phyloP scores from a whole-genome alignment of 2,329 filamentous ascomycete species.

The Ceratocystis destructans region DNA sequence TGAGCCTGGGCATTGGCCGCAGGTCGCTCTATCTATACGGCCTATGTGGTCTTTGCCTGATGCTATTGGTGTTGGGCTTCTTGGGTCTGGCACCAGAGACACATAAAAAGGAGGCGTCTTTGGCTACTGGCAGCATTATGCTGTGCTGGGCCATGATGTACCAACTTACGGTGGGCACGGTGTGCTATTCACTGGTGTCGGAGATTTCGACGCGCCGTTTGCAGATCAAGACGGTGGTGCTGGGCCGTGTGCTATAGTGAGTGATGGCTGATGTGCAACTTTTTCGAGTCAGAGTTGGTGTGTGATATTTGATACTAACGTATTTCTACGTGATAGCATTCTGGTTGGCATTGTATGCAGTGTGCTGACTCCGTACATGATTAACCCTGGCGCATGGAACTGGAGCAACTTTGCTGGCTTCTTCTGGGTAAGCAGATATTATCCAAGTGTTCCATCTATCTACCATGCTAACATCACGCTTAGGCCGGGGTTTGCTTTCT shows the following conservation, averaged over 20 bases:
- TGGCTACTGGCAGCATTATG: conserved; percentile 79
- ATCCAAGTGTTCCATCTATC: not conserved
- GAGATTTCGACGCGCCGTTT: conserved; percentile 72
- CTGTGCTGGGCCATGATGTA: conserved; percentile 70
- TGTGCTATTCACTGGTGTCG: conserved; percentile 77
- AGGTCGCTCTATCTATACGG: conserved; percentile 64
- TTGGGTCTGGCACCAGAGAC: conserved; percentile 55
- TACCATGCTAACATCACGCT: not conserved
- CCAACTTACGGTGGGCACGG: conserved; percentile 75
- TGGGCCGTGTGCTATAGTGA: conserved; percentile 64
- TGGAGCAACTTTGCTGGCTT: conserved; percentile 82
- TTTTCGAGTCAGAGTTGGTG: not conserved
- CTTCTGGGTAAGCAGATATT: conserved; percentile 49
- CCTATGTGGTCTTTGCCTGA: conserved; percentile 54
- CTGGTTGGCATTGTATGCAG: conserved; percentile 69
- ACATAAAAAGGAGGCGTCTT: conserved; percentile 46
- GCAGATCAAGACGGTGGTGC: conserved; percentile 81
- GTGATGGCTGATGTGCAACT: conserved; percentile 22
- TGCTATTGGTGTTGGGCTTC: conserved; percentile 77
- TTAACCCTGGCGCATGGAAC: conserved; percentile 75
- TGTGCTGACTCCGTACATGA: conserved; percentile 81
- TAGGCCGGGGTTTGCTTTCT: conserved; percentile 32
- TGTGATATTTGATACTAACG: conserved; percentile 5
- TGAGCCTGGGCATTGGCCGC: conserved; percentile 61
- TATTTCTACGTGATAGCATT: conserved; percentile 38